A percentile compares a stretch with the other conserved stretches of the same genome.
phyloP scores from a whole-genome alignment of 495 filamentous ascomycete genomes.

The Cercophora scortea region DNA sequence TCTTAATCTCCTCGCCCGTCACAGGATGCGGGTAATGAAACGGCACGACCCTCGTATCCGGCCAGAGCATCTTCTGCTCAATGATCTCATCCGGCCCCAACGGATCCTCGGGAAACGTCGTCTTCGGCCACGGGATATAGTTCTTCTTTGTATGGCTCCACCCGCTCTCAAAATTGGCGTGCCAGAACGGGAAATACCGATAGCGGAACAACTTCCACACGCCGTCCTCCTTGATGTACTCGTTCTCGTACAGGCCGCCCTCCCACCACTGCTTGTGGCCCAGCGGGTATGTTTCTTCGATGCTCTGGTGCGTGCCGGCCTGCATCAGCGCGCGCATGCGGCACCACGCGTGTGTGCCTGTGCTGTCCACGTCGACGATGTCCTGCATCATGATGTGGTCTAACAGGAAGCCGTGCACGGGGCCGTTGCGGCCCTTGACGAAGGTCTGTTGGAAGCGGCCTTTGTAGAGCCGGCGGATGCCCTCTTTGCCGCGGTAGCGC shows the following conservation, averaged over 20 bases:
- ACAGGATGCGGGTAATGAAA: constrained; percentile 51
- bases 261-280: constrained; percentile 50
- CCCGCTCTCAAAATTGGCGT: constrained; percentile 43
- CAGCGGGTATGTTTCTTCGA: constrained; percentile 38
- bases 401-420: constrained; percentile 46
- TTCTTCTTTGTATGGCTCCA: constrained; percentile 46
- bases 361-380: constrained; percentile 38
- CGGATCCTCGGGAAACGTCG: constrained; percentile 39
- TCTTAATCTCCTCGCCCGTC: constrained; percentile 33
- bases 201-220: constrained; percentile 48
- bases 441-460: constrained; percentile 42
- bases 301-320: constrained; percentile 42
- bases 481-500: constrained; percentile 44
- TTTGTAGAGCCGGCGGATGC: constrained; percentile 46
- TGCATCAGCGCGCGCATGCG: constrained; percentile 50
- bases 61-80: constrained; percentile 47
- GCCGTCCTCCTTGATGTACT: constrained; percentile 51
- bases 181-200: constrained; percentile 51
- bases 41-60: constrained; percentile 46
- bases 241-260: constrained; percentile 51
- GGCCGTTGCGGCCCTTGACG: constrained; percentile 45
- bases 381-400: constrained; percentile 53
- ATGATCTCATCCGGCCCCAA: constrained; percentile 45
- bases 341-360: constrained; percentile 41
- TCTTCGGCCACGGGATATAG: constrained; percentile 40